These are phyloP conservation scores for Aspergillus floridensis DNA, from an alignment of 2,329 filamentous ascomycete species.

Conservation along the genomic window DNA sequence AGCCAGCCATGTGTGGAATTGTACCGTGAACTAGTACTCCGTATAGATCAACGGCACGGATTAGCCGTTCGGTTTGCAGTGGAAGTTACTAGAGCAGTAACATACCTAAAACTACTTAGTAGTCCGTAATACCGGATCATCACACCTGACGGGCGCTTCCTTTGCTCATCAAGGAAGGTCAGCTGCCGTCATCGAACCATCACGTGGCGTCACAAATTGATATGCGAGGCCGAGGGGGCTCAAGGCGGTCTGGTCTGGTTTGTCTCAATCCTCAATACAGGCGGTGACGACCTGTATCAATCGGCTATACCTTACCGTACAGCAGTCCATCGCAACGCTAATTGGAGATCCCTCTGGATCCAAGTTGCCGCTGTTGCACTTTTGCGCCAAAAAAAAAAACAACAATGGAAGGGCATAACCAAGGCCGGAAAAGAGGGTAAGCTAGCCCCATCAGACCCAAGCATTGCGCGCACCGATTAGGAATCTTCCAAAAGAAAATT, in stretches of 20 bases:
- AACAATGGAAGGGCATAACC: slow-evolving; percentile 13
- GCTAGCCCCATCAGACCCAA: slow-evolving; percentile 14
- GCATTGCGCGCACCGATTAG: slow-evolving; percentile 5
- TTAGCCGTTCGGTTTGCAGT: background rate
- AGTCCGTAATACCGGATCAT: background rate
- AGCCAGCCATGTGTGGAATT: background rate
- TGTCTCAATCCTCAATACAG: slow-evolving; percentile 6
- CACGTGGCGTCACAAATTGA: slow-evolving; percentile 29
- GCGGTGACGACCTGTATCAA: slow-evolving; percentile 18
- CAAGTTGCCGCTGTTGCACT: slow-evolving; percentile 14
- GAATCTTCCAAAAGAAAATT: slow-evolving; percentile 10
- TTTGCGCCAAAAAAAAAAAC: slow-evolving; percentile 10
- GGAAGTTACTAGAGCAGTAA: background rate
- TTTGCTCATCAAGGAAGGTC: slow-evolving; percentile 16
- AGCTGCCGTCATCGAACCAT: slow-evolving; percentile 27
- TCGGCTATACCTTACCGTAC: slow-evolving; percentile 21
- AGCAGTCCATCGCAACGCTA: slow-evolving; percentile 17
- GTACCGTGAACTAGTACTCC: background rate
- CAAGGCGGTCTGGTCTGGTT: slow-evolving; percentile 16
- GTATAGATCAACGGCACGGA: slow-evolving; percentile 1
- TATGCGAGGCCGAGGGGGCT: slow-evolving; percentile 10
- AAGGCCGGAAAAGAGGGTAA: slow-evolving; percentile 1
- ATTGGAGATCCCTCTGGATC: slow-evolving; percentile 26
- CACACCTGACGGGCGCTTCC: slow-evolving; percentile 12
- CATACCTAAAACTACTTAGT: no score